A percentile compares a stretch with the other conserved stretches of the same genome.
phyloP scores from a whole-genome alignment of 2,329 filamentous ascomycete species.

The Cercospora brassicicola region DNA sequence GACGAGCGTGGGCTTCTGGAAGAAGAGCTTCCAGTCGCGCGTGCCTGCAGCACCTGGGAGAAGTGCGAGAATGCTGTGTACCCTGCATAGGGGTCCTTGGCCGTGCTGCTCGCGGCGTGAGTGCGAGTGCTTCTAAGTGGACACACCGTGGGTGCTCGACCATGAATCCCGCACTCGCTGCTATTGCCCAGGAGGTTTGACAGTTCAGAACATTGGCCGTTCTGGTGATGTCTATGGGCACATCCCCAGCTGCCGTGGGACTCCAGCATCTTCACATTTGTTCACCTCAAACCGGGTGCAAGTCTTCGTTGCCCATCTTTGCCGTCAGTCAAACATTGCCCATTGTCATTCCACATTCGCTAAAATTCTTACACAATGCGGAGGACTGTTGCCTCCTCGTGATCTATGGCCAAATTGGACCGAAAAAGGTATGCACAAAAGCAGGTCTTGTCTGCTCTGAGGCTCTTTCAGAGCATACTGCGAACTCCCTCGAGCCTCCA shows the following conservation, averaged over 20 bases:
- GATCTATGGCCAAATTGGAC: neutral
- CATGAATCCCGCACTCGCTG: neutral
- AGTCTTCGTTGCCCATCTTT: neutral
- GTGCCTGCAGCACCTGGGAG: neutral
- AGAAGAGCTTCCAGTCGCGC: neutral
- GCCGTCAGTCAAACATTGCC: neutral
- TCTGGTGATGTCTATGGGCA: neutral
- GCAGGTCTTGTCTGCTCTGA: neutral
- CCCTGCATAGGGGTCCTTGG: neutral
- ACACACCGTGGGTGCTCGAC: neutral
- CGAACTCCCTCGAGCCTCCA: constrained; percentile 88
- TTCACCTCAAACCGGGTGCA: neutral
- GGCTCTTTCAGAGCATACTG: constrained; percentile 64
- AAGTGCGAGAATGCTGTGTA: neutral
- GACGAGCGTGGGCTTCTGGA: neutral
- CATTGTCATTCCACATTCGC: neutral
- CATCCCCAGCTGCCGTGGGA: neutral
- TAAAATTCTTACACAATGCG: neutral
- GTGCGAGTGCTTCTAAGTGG: neutral
- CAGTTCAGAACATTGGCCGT: neutral
- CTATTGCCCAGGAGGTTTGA: neutral
- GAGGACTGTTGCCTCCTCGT: neutral
- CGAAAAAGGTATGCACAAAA: neutral
- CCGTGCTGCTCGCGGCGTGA: neutral
- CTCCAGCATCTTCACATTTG: neutral